Conservation (phyloP, 371 early-diverging fungal genomes). For the Blakeslea trispora region DNA sequence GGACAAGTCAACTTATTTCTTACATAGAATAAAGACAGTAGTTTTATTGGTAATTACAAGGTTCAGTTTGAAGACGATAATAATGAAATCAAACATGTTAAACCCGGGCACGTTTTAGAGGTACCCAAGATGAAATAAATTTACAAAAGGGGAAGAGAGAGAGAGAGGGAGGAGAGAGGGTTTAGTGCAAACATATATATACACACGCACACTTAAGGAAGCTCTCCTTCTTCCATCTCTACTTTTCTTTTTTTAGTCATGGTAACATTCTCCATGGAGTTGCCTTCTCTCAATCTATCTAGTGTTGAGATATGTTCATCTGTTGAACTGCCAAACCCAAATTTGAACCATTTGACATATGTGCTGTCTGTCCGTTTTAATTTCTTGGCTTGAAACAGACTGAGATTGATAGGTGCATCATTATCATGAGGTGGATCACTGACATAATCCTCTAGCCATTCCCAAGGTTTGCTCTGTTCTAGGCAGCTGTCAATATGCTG, state of each 20-base stretch:
- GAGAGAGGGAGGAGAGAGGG: too few relatives aligned
- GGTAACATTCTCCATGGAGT: conserved; percentile 18
- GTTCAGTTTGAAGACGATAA: conserved; percentile 74
- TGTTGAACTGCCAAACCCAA: conserved; percentile 31
- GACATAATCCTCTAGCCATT: conserved; percentile 65
- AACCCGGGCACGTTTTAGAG: conserved; percentile 57
- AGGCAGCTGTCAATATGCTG: conserved; percentile 39
- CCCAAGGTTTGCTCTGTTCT: conserved; percentile 63
- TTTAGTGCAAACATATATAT: too few relatives aligned
- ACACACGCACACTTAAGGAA: conserved; percentile 21
- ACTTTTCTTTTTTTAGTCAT: conserved; percentile 15
- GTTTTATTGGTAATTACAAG: conserved; percentile 44
- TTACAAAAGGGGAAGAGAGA: too few relatives aligned
- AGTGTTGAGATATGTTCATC: conserved; percentile 1
- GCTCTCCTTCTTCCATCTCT: conserved; percentile 30
- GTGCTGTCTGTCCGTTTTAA: conserved; percentile 37
- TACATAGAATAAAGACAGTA: conserved; percentile 42
- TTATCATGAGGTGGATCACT: conserved; percentile 50
- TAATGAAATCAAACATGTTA: conserved; percentile 51
- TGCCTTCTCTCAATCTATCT: not conserved
- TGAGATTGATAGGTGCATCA: conserved; percentile 47
- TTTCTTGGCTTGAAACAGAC: conserved; percentile 41
- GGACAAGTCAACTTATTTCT: not conserved
- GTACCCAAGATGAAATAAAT: conserved; percentile 57
- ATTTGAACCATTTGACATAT: conserved; percentile 48